Evolutionary conservation across 768 basidiomycete genomes (phyloP).

Genomic region (Pholiota microspora): DNA sequence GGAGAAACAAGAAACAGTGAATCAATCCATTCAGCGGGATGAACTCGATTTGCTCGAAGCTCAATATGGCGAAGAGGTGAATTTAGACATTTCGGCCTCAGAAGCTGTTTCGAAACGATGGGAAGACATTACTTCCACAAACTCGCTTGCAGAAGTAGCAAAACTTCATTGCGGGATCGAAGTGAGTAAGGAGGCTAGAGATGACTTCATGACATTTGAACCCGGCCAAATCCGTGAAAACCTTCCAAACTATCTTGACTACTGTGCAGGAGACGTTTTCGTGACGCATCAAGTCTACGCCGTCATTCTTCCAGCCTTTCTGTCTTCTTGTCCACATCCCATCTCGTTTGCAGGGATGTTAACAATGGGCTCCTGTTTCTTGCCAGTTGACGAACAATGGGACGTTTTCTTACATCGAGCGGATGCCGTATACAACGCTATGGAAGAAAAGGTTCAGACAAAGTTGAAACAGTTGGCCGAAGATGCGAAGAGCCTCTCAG

Average conservation of each 20-base stretch:
- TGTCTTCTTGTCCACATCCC: slow-evolving; percentile 83
- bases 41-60: slow-evolving; percentile 32
- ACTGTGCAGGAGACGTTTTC: slow-evolving; percentile 83
- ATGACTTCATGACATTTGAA: slow-evolving; percentile 70
- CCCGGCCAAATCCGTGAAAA: slow-evolving; percentile 64
- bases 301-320: slow-evolving; percentile 77
- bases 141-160: slow-evolving; percentile 91
- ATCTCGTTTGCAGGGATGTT: slow-evolving; percentile 90
- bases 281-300: slow-evolving; percentile 82
- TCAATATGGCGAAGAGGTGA: slow-evolving; percentile 10
- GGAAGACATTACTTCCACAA: slow-evolving; percentile 92
- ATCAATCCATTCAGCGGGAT: slow-evolving; percentile 37
- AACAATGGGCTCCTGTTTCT: slow-evolving; percentile 88
- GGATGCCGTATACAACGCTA: slow-evolving; percentile 67
- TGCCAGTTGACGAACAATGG: slow-evolving; percentile 91
- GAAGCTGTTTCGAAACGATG: slow-evolving; percentile 62
- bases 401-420: slow-evolving; percentile 77
- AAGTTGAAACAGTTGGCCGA: slow-evolving; percentile 69
- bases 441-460: slow-evolving; percentile 74
- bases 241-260: slow-evolving; percentile 72
- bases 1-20: slow-evolving; percentile 54
- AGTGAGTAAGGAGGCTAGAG: slow-evolving; percentile 75
- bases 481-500: slow-evolving; percentile 63
- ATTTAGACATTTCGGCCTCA: slow-evolving; percentile 26
- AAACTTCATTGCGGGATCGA: slow-evolving; percentile 82